Evolutionary conservation across 139 green algal genomes (phyloP).

Genomic region (Haematococcus lacustris): DNA sequence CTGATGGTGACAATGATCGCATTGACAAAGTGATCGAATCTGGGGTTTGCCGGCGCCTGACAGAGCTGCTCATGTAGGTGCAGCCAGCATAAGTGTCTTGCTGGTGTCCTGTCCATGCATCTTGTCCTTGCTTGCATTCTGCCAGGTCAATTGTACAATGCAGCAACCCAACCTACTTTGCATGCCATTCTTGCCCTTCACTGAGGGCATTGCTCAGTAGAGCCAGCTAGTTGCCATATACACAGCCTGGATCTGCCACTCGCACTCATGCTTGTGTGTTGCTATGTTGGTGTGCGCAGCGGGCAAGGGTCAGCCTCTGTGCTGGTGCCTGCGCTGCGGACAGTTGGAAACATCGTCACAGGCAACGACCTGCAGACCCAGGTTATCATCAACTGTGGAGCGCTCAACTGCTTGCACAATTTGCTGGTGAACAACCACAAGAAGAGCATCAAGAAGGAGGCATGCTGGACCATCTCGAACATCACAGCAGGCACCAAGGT

Average conservation of each 20-base stretch:
- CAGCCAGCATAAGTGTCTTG: too few species aligned
- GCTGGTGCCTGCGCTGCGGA: slow-evolving; percentile 94
- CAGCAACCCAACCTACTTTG: too few species aligned
- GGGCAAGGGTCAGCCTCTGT: slow-evolving; percentile 62
- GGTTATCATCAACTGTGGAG: slow-evolving; percentile 96
- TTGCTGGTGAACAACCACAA: slow-evolving; percentile 90
- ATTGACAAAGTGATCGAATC: slow-evolving; percentile 97
- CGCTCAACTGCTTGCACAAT: slow-evolving; percentile 85
- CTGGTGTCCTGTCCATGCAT: neutral
- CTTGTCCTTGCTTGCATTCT: slow-evolving; percentile 19
- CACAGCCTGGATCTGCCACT: too few species aligned
- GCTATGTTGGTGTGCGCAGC: too few species aligned
- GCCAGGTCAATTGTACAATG: too few species aligned
- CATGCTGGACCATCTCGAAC: slow-evolving; percentile 99
- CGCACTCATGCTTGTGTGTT: too few species aligned
- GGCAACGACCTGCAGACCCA: slow-evolving; percentile 95
- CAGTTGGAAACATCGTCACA: slow-evolving; percentile 99
- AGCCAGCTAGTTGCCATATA: too few species aligned
- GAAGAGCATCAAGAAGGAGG: slow-evolving; percentile 99
- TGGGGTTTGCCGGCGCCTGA: slow-evolving; percentile 84
- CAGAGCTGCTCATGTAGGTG: slow-evolving; percentile 69
- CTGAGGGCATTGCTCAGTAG: too few species aligned
- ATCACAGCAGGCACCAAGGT: slow-evolving; percentile 93
- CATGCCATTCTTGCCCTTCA: too few species aligned
- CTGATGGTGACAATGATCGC: slow-evolving; percentile 96